Conservation (phyloP, 495 filamentous ascomycete genomes). For the Pyronema domesticum region DNA sequence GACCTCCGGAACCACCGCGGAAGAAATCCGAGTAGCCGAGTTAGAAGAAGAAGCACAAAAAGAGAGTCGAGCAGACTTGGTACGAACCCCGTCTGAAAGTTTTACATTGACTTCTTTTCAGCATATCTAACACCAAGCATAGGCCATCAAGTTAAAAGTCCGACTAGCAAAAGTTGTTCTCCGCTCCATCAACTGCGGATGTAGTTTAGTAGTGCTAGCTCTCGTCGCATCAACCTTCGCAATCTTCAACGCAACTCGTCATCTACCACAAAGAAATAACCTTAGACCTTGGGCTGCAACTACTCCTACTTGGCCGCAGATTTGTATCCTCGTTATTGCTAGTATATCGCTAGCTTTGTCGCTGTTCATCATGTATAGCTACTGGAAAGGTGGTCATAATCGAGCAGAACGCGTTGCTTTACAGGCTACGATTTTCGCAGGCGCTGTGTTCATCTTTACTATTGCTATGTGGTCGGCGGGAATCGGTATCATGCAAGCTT, state of each 20-base stretch:
- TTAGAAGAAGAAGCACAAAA: slow-evolving; percentile 56
- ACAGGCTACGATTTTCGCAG: slow-evolving; percentile 84
- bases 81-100: slow-evolving; percentile 31
- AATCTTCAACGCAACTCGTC: slow-evolving; percentile 72
- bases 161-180: slow-evolving; percentile 88
- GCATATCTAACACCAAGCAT: slow-evolving; percentile 16
- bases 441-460: slow-evolving; percentile 84
- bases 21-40: slow-evolving; percentile 14
- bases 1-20: slow-evolving; percentile 13
- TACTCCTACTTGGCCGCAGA: slow-evolving; percentile 79
- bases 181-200: slow-evolving; percentile 85
- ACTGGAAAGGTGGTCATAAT: slow-evolving; percentile 74
- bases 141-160: slow-evolving; percentile 88
- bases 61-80: slow-evolving; percentile 67
- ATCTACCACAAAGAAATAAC: slow-evolving; percentile 53
- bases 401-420: slow-evolving; percentile 80
- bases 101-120: slow-evolving; percentile 11
- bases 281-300: slow-evolving; percentile 65
- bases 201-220: slow-evolving; percentile 58
- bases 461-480: slow-evolving; percentile 84
- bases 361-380: slow-evolving; percentile 63
- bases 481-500: slow-evolving; percentile 65
- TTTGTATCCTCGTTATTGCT: slow-evolving; percentile 56
- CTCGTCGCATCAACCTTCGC: slow-evolving; percentile 69
- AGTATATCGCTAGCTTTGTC: slow-evolving; percentile 65